A percentile compares a stretch with the other conserved stretches of the same genome.
Conservation (phyloP, 1,284 basidiomycete genomes). For the Ceratobasidium sp. region DNA sequence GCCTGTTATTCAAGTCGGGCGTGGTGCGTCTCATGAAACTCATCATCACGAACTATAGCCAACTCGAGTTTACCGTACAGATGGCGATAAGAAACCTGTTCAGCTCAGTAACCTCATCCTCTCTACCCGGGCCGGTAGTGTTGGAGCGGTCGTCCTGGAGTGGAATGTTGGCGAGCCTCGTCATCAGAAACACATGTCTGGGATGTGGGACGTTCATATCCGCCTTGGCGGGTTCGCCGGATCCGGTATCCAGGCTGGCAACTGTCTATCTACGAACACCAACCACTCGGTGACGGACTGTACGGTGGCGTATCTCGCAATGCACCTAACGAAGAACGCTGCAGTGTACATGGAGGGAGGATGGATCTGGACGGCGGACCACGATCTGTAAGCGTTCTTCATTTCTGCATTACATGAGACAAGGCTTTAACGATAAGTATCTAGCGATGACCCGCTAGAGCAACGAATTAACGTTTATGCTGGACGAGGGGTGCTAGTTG, state of each 20-base stretch:
- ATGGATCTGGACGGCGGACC: slow-evolving; percentile 87
- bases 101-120: slow-evolving; percentile 72
- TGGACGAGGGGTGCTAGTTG: slow-evolving; percentile 81
- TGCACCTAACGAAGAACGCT: slow-evolving; percentile 72
- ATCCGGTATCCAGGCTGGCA: slow-evolving; percentile 66
- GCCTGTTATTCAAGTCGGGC: slow-evolving; percentile 72
- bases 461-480: slow-evolving; percentile 73
- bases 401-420: not conserved
- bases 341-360: slow-evolving; percentile 68
- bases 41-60: not conserved
- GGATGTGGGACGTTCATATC: slow-evolving; percentile 81
- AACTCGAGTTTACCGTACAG: not conserved
- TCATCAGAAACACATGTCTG: slow-evolving; percentile 70
- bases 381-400: slow-evolving; percentile 57
- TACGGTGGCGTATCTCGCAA: slow-evolving; percentile 71
- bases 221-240: slow-evolving; percentile 63
- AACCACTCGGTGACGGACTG: slow-evolving; percentile 63
- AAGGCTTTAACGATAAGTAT: slow-evolving; percentile 34
- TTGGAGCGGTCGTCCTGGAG: slow-evolving; percentile 78
- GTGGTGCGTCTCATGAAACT: slow-evolving; percentile 45
- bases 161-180: slow-evolving; percentile 76
- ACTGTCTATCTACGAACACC: slow-evolving; percentile 62
- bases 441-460: slow-evolving; percentile 21
- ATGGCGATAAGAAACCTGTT: slow-evolving; percentile 65
- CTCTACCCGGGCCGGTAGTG: slow-evolving; percentile 60